Base-by-base conservation (phyloP, 2,329 filamentous ascomycete genomes). In the Alternaria sp. region DNA sequence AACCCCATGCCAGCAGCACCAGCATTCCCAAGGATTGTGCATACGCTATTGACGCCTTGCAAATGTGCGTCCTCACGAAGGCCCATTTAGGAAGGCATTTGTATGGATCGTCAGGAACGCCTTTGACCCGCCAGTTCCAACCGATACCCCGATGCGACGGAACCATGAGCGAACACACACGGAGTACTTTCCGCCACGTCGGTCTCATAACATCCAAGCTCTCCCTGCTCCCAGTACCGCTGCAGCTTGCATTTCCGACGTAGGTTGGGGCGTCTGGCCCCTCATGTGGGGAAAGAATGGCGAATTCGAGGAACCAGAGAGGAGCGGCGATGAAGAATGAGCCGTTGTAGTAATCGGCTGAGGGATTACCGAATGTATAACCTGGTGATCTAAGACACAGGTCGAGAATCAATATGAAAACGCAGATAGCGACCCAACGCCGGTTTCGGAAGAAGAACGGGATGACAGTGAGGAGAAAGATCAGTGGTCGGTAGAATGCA, bases 261-360 rank as follows among this genome's bases (percentile, higher is more conserved):
- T 50, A 61, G 11, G 51, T 41, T 40, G 54, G 52, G 12, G 46
- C 52, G n/a, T 25, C 22, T 2, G 34, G 7, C 25, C 54, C 62
- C 11, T 57, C 38, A 20, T 43, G 25, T 25, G 59, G 52, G 11
- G 43, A 44, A 25, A 62, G 20, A 14, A 60, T 43, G 3, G 53
- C 45, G 28, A 59, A 62, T 36, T 58, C 53, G 41, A 66, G 25
- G 28, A 59, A 64, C 56, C 50, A 64, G 7, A 60, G 25, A 12
- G 55, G 56, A 7, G 45, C 38, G 0, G 64, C 56, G 11, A 60
- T 50, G 41, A 60, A 58, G 16, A 44, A 48, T 2, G 48, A 54
- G 22, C n/a, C 44, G 46, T 49, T 59, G 60, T 60, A 57, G 18
- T 60, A 60, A n/a, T 62, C 20, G 18, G 34, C 28, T 28, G 62